phyloP scores from a whole-genome alignment of 768 basidiomycete species.

The Wakefieldia striispora region DNA sequence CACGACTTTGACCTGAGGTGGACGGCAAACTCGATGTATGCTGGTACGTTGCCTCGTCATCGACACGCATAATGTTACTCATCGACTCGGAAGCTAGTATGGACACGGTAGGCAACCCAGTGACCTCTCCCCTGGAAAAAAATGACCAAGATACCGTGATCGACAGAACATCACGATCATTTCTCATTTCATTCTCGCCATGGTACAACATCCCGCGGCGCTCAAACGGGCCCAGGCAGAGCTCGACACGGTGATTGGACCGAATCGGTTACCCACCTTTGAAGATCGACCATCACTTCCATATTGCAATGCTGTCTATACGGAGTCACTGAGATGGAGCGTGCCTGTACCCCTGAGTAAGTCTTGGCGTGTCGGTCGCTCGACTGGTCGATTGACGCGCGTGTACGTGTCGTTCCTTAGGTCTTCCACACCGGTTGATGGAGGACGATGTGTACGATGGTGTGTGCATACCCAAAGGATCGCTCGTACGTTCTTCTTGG shows the following conservation, averaged over 20 bases:
- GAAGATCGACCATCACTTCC: constrained; percentile 55
- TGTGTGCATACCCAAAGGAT: constrained; percentile 60
- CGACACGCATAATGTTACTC: neutral
- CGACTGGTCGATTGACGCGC: neutral
- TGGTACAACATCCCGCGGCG: constrained; percentile 58
- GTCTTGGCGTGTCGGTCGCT: constrained; percentile 12
- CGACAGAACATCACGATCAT: constrained; percentile 47
- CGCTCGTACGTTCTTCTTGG: constrained; percentile 39
- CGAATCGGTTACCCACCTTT: constrained; percentile 55
- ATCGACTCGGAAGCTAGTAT: constrained; percentile 40
- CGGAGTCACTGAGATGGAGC: constrained; percentile 56
- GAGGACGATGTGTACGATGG: constrained; percentile 64
- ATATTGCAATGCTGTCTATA: constrained; percentile 56
- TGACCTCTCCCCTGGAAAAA: neutral
- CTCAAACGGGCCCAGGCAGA: constrained; percentile 61
- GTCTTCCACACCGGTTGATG: constrained; percentile 61
- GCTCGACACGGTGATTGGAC: constrained; percentile 50
- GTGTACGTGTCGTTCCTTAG: constrained; percentile 33
- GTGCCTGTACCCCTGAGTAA: constrained; percentile 56
- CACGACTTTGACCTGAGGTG: constrained; percentile 72
- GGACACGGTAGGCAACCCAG: constrained; percentile 50
- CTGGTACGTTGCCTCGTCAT: constrained; percentile 30
- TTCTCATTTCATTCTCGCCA: constrained; percentile 63
- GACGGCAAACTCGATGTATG: constrained; percentile 84
- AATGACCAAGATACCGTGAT: constrained; percentile 15